Conservation (phyloP, 306 rosid species). For the Abrus pulchellus region DNA sequence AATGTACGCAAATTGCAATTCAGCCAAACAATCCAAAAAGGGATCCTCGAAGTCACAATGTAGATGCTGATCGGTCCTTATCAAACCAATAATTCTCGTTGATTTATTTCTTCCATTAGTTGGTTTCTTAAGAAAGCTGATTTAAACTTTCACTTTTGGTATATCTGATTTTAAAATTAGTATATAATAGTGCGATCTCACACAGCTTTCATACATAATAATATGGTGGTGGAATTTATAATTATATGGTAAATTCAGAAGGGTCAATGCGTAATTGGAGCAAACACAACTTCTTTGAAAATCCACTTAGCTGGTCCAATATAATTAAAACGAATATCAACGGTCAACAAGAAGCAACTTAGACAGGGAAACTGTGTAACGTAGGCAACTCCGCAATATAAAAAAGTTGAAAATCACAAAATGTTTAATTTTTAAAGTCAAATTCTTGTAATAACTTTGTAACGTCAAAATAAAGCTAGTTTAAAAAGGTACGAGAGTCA, state of each 20-base stretch:
- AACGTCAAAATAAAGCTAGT: neutral
- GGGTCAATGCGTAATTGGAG: constrained; percentile 4
- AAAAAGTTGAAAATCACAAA: neutral
- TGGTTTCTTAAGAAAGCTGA: constrained; percentile 27
- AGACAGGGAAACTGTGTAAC: neutral
- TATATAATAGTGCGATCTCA: neutral
- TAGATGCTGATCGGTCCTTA: neutral
- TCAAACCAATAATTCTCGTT: neutral
- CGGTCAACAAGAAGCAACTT: neutral
- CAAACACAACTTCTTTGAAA: constrained; percentile 11
- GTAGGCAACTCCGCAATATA: neutral
- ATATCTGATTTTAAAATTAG: neutral
- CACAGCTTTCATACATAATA: too few species aligned
- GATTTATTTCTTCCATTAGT: neutral
- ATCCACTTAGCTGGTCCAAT: neutral
- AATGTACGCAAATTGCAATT: constrained; percentile 19
- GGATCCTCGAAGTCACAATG: neutral
- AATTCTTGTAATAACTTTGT: neutral
- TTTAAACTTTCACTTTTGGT: constrained; percentile 1
- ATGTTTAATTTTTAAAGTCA: neutral
- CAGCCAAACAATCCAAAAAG: constrained; percentile 41
- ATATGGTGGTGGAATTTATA: too few species aligned
- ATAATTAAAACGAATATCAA: constrained; percentile 11
- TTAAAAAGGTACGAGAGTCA: neutral
- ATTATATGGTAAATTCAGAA: neutral